Evolutionary conservation across 75 land plant species (phyloP), one percentile per base, ranked within the genome.

Genomic region (Pseudotsuga menziesii): DNA sequence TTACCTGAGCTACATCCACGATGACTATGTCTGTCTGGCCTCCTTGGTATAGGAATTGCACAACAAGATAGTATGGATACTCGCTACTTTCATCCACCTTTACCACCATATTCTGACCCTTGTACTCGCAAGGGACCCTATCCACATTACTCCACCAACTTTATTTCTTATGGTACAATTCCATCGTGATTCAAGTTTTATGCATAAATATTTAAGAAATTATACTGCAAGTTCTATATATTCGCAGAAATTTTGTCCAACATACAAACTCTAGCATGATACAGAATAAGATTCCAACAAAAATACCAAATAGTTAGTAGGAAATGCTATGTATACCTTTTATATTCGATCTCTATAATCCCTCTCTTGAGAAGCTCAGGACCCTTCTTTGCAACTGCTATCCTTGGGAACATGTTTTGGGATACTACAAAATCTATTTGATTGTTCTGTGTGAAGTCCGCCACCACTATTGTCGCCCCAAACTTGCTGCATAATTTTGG

Each of bases 1-100:
- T 55, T 70, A 88, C 88, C 86, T 71, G 57, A 59, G 91, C 88
- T 0, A 90, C 88, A 77, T 90, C 92, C 16, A 82, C 78, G 17
- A 29, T 77, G 1, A 85, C 82, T 41, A 90, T 83, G 57, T 90
- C 89, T 7, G 92, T 90, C n/a, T 90, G 89, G 48, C 92, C 92
- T 41, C 89, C 92, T 78, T 88, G 92, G 62, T 81, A 88, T 11
- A 90, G 78, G 61, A 90, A 57, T 66, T 83, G 82, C 48, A 90
- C 73, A 17, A 87, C 85, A 35, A 90, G 70, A 41, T 88, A 82
- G 67, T 84, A 3, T 2, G 92, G 88, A n/a, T 79, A 84, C 35
- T 76, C 22, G 72, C 92, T 88, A 9, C 71, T 81, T 79, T 83
- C 87, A n/a, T 90, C 85, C 64, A 90, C 89, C n/a, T 89, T 67